Base-by-base conservation (phyloP, 2,329 filamentous ascomycete genomes). In the Paramyrothecium sp. region DNA sequence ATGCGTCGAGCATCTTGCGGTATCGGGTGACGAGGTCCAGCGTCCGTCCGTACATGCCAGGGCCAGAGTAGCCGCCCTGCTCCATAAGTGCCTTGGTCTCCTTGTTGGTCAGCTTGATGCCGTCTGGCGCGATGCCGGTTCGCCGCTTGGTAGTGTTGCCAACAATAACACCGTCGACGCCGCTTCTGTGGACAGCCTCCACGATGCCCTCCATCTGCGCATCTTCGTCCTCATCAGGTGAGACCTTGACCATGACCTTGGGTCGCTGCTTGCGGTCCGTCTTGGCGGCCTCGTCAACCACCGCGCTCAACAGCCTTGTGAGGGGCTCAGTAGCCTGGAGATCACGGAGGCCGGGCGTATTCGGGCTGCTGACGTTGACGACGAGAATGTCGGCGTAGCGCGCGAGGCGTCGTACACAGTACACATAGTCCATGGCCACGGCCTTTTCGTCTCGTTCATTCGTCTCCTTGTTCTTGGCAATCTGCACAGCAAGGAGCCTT, bases 401-500 rank as follows among this genome's bases (percentile, higher is more conserved):
- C 3, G 89, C 95, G 41, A 99, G 78, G 50, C 88, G 83, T 55
- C 89, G 81, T 3, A 97, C 93, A 67, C 94, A 97, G 73, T 90
- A 91, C n/a, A 95, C 90, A 70, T 98, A 97, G 70, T 89, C 86
- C 65, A 89, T 85, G 22, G 84, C 82, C 53, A 98, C 89, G 33
- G 92, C 93, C 47, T 89, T 84, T 59, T 97, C 89, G 69, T 98
- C 91, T 51, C 82, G 81, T 69, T 96, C 93, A 20, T 92, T 87
- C 1, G 95, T 99, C 51, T 85, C 81, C 80, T 97, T 98, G 78
- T 98, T 98, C 86, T 99, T 99, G 54, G 94, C 93, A 47, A 98
- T 86, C 76, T 99, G 95, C 19, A 99, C 92, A 17, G 91, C 89
- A 60, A 99, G 81, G 57, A 97, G 77, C 59, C 89, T 86, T 16